Percentiles rank a stretch among this genome's conserved stretches.
These are phyloP conservation scores for Uronychia setigera DNA, from an alignment of 73 alveolate genomes.

Conservation along the genomic window DNA sequence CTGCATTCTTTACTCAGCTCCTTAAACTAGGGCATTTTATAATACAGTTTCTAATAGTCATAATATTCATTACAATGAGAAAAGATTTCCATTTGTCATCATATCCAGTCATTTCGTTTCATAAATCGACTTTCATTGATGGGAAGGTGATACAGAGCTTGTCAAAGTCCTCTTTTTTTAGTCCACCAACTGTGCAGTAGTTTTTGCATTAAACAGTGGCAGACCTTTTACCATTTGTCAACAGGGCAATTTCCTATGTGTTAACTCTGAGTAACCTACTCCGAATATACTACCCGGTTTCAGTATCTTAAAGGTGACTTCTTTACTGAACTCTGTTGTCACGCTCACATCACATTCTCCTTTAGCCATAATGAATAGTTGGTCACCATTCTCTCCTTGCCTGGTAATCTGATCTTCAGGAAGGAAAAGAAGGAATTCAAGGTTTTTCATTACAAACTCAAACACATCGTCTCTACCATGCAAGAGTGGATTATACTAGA, in stretches of 20 bases:
- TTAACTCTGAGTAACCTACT: conserved; percentile 36
- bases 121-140: not conserved
- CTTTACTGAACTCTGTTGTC: conserved; percentile 28
- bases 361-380: conserved; percentile 60
- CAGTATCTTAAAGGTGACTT: conserved; percentile 68
- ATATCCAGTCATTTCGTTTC: too few species aligned
- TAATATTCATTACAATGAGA: not conserved
- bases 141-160: conserved; percentile 68
- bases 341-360: conserved; percentile 66
- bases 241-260: conserved; percentile 79
- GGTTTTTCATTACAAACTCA: conserved; percentile 1
- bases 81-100: not conserved
- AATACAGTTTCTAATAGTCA: not conserved
- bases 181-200: conserved; percentile 82
- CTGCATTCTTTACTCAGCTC: conserved; percentile 3
- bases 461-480: conserved; percentile 6
- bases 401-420: conserved; percentile 58
- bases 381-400: conserved; percentile 58
- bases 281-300: conserved; percentile 93
- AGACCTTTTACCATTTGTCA: conserved; percentile 84
- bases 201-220: conserved; percentile 91
- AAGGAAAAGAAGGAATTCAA: conserved; percentile 8
- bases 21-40: not conserved
- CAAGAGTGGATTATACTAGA: conserved; percentile 19
- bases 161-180: conserved; percentile 73